Evolutionary conservation across 148 eudicot species (phyloP), one percentile per base, ranked within the genome.

Genomic region (Simmondsia chinensis): DNA sequence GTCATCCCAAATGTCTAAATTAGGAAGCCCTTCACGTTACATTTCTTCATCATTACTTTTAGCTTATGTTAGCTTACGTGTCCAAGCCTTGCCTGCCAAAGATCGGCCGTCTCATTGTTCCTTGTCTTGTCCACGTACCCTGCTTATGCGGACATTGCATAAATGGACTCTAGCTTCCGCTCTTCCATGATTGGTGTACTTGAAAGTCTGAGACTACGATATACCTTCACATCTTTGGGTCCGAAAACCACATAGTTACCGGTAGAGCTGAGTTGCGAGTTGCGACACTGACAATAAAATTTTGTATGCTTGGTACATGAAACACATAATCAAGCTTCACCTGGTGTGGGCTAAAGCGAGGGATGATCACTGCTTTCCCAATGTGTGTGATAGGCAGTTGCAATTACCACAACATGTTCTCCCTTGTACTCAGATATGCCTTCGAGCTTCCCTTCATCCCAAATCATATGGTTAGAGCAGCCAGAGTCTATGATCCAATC

Each of bases 391-490:
- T 47, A 2, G 40, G 22, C 4, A 46, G 11, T 22, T 16, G 30
- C 13, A 10, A 14, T 33, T 1, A 43, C 15, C 6, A 55, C 35
- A 1, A 10, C 15, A 4, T 23, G 0, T 1, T 9, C 33, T 33
- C 42, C 26, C 8, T 34, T 37, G 4, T 35, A 37, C 20, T 35
- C 9, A 1, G 12, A 24, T 6, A 28, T 27, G 13, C 1, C 12
- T 0, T 23, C 6, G 1, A 50, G 15, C 20, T 50, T 60, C 3
- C 14, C 39, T 12, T 16, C 7, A 18, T 52, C 23, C 3, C 40
- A 29, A 0, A 40, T 22, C 49, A 55, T 55, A 17, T 55, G 60
- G 18, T 44, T 55, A 1, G 43, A 44, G 25, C 60, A 44, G 0
- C 60, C 34, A n/a, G 26, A 32, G 6, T 44, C 41, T 1, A 27